Conservation (phyloP, 352 stramenopile genomes). For the Phytophthora parvispora region DNA sequence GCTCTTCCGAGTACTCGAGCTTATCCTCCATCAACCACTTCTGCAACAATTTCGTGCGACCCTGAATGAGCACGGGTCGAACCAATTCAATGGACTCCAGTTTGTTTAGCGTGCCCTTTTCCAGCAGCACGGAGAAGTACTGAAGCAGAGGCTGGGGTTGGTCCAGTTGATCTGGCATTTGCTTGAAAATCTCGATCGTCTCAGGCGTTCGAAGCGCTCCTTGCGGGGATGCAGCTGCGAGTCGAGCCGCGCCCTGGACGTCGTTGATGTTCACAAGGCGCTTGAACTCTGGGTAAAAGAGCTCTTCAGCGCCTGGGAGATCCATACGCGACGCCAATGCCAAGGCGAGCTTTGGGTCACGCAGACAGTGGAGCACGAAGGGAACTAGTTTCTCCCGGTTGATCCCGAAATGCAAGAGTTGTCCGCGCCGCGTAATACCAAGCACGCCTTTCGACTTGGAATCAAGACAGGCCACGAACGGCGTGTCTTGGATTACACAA, state of each 20-base stretch:
- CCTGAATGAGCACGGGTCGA: conserved; percentile 97
- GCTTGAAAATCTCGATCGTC: conserved; percentile 98
- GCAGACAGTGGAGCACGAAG: conserved; percentile 97
- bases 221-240: conserved; percentile 89
- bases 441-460: conserved; percentile 96
- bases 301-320: conserved; percentile 97
- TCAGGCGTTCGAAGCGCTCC: conserved; percentile 95
- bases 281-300: conserved; percentile 98
- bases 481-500: conserved; percentile 96
- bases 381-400: conserved; percentile 98
- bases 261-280: conserved; percentile 84
- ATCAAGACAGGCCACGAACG: conserved; percentile 94
- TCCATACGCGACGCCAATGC: conserved; percentile 96
- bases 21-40: conserved; percentile 99
- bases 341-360: conserved; percentile 96
- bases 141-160: conserved; percentile 97
- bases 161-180: conserved; percentile 96
- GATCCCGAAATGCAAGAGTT: conserved; percentile 97
- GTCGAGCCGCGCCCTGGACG: conserved; percentile 75
- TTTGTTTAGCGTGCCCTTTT: conserved; percentile 98
- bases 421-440: conserved; percentile 97
- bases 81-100: conserved; percentile 99
- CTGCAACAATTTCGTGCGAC: conserved; percentile 96
- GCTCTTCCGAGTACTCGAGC: conserved; percentile 96
- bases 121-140: conserved; percentile 98